Evolutionary conservation across 345 rosid species (phyloP), one percentile per base, ranked within the genome.

Genomic region (Raphanus sativus): DNA sequence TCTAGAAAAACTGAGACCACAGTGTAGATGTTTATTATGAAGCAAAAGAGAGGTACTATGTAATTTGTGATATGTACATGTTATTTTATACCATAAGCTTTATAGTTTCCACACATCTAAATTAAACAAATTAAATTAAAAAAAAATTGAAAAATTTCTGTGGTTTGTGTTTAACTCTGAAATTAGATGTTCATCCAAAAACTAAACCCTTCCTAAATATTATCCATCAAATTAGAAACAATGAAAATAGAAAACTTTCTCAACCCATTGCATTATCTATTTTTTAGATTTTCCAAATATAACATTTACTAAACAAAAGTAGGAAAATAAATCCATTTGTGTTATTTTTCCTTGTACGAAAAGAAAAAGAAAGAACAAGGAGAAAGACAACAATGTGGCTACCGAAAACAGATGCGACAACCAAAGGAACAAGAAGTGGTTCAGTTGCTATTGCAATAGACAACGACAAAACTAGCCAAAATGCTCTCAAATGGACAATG

Each of bases 401-500:
- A 42, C 84, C 83, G n/a, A 84, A 77, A 61, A 40, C 67, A 52
- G 70, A 75, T 16, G 29, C 26, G 42, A 9, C 61, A 62, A 83
- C 78, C 77, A 85, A 86, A 74, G 75, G 82, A 38, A 64, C 72
- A 21, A 77, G 77, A 59, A 80, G 80, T 38, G 97, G 92, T 17
- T 33, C 87, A 38, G 90, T 90, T 1, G 98, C 95, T 0, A 87
- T 94, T 10, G 98, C 97, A 3, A 82, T 92, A 2, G 91, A 89
- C 80, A 88, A 82, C 68, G 98, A 92, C 71, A 94, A 92, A 83
- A 86, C 83, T 1, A 94, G 98, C 81, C 96, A 81, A 80, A 56
- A 78, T 82, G 98, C 98, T 73, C 69, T 94, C 50, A 84, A 66
- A 85, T 94, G 98, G 98, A 85, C 98, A 1, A 65, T 81, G 34